A percentile compares a stretch with the other conserved stretches of the same genome.
phyloP scores from a whole-genome alignment of 2,329 filamentous ascomycete genomes.

The Penicillium glabrum region DNA sequence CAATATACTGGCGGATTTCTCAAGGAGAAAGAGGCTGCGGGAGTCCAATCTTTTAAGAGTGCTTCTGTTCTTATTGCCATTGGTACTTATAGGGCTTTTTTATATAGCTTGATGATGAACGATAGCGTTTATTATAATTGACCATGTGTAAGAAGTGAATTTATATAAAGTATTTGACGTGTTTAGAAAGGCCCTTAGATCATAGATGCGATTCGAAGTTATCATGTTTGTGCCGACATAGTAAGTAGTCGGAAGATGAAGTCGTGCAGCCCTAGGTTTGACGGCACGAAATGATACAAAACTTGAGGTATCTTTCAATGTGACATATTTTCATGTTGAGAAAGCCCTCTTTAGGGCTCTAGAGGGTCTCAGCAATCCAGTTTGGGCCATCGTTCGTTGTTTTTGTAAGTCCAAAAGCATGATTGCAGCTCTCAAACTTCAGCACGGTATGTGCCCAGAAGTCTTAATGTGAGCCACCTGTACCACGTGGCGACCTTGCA shows the following conservation, averaged over 20 bases:
- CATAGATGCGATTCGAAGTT: neutral
- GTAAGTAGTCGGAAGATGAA: neutral
- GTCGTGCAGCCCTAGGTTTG: neutral
- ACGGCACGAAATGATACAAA: too few relatives aligned
- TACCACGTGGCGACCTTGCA: conserved; percentile 3
- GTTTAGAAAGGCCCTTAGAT: neutral
- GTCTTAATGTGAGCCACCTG: neutral
- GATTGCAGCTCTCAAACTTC: neutral
- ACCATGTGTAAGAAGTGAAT: neutral
- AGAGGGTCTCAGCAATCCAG: too few relatives aligned
- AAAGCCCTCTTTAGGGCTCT: too few relatives aligned
- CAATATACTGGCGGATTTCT: neutral
- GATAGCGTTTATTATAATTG: neutral
- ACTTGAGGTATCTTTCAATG: neutral
- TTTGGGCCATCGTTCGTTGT: neutral
- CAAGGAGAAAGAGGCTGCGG: neutral
- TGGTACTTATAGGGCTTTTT: neutral
- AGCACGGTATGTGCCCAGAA: neutral
- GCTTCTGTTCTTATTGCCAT: neutral
- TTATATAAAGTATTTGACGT: neutral
- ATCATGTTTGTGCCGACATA: neutral
- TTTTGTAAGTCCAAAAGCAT: neutral
- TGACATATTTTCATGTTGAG: too few relatives aligned
- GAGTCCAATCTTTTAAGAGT: neutral
- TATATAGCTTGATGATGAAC: neutral